phyloP scores from a whole-genome alignment of 2,329 filamentous ascomycete species.

The Curvularia spicifera region DNA sequence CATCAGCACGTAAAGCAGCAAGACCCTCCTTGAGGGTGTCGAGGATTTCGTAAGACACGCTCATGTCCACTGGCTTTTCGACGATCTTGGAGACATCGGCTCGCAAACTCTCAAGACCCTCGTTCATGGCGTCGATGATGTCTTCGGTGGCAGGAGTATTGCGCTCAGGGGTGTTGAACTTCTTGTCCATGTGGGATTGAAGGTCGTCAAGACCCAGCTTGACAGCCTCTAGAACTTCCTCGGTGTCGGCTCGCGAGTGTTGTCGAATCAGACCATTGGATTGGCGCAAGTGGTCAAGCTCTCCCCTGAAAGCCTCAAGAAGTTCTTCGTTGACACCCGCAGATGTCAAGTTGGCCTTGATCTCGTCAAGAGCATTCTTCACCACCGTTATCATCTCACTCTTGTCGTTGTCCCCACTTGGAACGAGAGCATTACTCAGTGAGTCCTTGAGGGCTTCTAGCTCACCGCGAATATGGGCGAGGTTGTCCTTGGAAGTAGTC shows the following conservation, averaged over 20 bases:
- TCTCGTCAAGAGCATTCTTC: slow-evolving; percentile 47
- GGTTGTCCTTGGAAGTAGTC: slow-evolving; percentile 50
- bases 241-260: slow-evolving; percentile 53
- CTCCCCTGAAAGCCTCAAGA: slow-evolving; percentile 59
- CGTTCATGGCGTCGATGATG: slow-evolving; percentile 66
- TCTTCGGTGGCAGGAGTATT: slow-evolving; percentile 62
- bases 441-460: slow-evolving; percentile 54
- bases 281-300: slow-evolving; percentile 57
- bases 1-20: slow-evolving; percentile 75
- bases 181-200: slow-evolving; percentile 57
- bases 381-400: slow-evolving; percentile 52
- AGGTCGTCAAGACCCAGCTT: slow-evolving; percentile 59
- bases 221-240: slow-evolving; percentile 58
- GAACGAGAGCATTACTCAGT: slow-evolving; percentile 52
- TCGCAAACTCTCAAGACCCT: slow-evolving; percentile 76
- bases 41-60: slow-evolving; percentile 85
- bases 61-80: slow-evolving; percentile 81
- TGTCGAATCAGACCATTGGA: slow-evolving; percentile 51
- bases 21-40: slow-evolving; percentile 86
- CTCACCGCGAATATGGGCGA: slow-evolving; percentile 53
- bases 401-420: slow-evolving; percentile 45
- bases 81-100: slow-evolving; percentile 75
- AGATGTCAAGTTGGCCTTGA: slow-evolving; percentile 39
- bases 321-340: slow-evolving; percentile 56
- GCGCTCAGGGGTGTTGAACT: slow-evolving; percentile 61